Evolutionary conservation across 2,329 filamentous ascomycete species (phyloP), one percentile per base, ranked within the genome.

Genomic region (Sporothrix brasiliensis): DNA sequence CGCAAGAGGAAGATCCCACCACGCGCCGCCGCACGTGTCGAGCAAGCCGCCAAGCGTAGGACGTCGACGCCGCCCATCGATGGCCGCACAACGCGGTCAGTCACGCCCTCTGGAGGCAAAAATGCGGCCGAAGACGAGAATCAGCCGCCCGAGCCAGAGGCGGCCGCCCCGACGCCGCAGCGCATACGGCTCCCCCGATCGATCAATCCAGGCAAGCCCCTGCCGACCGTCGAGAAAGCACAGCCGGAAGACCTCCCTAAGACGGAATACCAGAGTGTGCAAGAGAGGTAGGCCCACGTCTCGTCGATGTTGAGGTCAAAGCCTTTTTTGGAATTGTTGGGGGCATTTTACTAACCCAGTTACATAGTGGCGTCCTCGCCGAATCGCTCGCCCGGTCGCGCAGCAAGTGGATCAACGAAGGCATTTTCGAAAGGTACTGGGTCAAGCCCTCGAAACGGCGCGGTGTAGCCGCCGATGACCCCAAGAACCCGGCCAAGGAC

Each of bases 391-490:
- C 86, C 66, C 86, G 91, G 76, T 95, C 92, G 76, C 89, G 91
- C 71, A 84, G 89, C 70, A 88, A 86, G 84, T 93, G 91, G 91
- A 85, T 91, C 30, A 86, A 83, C 76, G 88, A 91, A 74, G 89
- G 90, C 41, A 84, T 93, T 63, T 92, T 93, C 75, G 89, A 92
- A 75, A 91, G 88, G 76, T 93, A 91, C 78, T 93, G 91, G 91
- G 86, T 88, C 10, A 93, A 93, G 77, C 90, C 91, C 3, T 82
- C 82, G 54, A 91, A 90, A 79, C 86, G 87, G 73, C 92, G 90
- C 78, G 88, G 89, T 56, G 85, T 87, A 2, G 79, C 88, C 30
- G 84, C 86, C 69, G 89, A 90, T 75, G 87, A 89, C 67, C 83
- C 86, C 6, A 88, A 88, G 74, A 91, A 92, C 75, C 89, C 89